Base-by-base conservation (phyloP, 257 asterid genomes). In the Capsicum chinense region DNA sequence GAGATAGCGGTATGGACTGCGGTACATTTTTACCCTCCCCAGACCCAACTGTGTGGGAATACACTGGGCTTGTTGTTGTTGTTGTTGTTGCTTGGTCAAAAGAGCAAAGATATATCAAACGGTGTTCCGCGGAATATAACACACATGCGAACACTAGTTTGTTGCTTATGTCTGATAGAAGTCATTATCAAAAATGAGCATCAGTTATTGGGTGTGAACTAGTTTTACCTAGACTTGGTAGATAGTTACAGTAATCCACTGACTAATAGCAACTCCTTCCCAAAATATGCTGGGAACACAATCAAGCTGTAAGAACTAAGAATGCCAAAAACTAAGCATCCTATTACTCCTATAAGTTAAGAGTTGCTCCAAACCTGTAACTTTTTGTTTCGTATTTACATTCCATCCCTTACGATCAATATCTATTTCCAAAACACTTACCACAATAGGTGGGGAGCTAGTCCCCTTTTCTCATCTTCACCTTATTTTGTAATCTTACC, bases 121-220 rank as follows among this genome's bases (percentile, higher is more conserved):
- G 33, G 33, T 26, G 33, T 26, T 26, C 33, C 33, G 33, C 33
- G 33, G 33, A 26, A 26, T 26, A 26, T 26, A 26, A 26, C 1
- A 26, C 33, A 26, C 33, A 26, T 26, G 33, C 33, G 33, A 19
- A 0, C 9, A 74, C 60, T 26, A 76, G 81, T 76, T 52, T 26
- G 81, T 76, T 52, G 26, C 63, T 52, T 21, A 52, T 52, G 10
- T 52, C 19, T 21, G 19, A 50, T 19, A 74, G 80, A 74, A 74
- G 42, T 21, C 60, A 19, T 6, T 14, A 12, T 21, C 80, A 6
- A 6, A 74, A 12, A 76, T 3, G 81, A 12, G 5, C 33, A 52
- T 76, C 81, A 21, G 80, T 76, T 52, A 73, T 73, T 48, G 80
- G 60, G 60, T 19, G 59, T 19, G 6, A 74, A 74, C 7, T 12